phyloP scores from a whole-genome alignment of 345 rosid genomes.

The Theobroma cacao region DNA sequence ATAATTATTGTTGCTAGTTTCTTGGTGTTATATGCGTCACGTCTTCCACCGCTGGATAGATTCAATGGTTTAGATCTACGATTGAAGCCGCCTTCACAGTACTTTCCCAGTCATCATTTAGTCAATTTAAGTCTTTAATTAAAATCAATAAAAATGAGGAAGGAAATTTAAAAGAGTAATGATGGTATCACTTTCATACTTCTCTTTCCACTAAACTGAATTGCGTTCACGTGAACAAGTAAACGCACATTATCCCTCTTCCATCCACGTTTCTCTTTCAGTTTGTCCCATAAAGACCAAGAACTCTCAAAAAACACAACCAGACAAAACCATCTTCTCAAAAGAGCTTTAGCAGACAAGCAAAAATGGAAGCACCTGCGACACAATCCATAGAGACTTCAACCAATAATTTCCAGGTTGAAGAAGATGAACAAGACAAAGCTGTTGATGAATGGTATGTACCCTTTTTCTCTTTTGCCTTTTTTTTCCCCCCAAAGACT shows the following conservation, averaged over 20 bases:
- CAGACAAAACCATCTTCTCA: not conserved
- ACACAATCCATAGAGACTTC: conserved; percentile 27
- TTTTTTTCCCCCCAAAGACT: not conserved
- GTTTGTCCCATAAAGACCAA: not conserved
- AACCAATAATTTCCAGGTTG: conserved; percentile 25
- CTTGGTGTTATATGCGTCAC: not conserved
- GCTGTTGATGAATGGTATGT: conserved; percentile 35
- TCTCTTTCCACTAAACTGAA: not conserved
- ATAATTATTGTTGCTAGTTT: no score
- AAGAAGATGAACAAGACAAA: conserved; percentile 38
- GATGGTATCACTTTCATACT: not conserved
- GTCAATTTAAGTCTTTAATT: not conserved
- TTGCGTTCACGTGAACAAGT: conserved; percentile 12
- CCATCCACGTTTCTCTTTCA: no score
- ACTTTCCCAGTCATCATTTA: not conserved
- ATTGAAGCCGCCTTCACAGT: not conserved
- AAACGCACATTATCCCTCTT: not conserved
- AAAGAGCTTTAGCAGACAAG: not conserved
- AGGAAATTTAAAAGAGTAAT: not conserved
- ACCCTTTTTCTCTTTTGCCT: not conserved
- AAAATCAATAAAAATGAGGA: not conserved
- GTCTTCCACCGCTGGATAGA: not conserved
- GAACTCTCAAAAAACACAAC: not conserved
- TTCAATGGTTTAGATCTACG: not conserved
- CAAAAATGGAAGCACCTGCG: conserved; percentile 42